Evolutionary conservation across 108 stramenopile species (phyloP), one percentile per base, ranked within the genome.

Genomic region (Cafeteria roenbergensis): DNA sequence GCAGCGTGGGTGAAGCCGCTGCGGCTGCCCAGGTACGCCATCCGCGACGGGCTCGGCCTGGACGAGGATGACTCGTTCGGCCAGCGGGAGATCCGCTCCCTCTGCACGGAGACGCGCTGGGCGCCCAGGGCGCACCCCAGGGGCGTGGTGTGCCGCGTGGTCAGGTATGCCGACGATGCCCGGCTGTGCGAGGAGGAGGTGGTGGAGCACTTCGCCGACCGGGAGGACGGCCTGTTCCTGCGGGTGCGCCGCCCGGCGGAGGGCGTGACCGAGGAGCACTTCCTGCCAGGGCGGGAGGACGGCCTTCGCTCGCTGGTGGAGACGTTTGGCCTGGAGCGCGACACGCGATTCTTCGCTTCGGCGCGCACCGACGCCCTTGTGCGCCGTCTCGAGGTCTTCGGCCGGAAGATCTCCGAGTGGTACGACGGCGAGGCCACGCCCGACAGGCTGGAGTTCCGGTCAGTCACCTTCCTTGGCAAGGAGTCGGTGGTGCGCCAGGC

Each of bases 341-440:
- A 69, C 32, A 36, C 77, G 24, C 25, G 72, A 32, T 85, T 84
- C 64, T 81, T 81, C 66, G 48, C 55, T 28, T 70, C 73, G 27
- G 81, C 72, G 0, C 56, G 86, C 35, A 56, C 78, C 0, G 86
- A 87, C 62, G 84, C 86, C 0, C 59, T 84, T 9, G 35, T 57
- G 17, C 67, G 67, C 26, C 64, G 82, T 1, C 31, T 29, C 22
- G 83, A 84, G 59, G 57, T 70, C 34, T 70, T 81, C 29, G 78
- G 82, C 17, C 20, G 61, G 17, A 77, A 75, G 71, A 73, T 83
- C 30, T 52, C 67, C n/a, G 73, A 80, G 64, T 28, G 28, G 26
- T 79, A 75, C 67, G 72, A 75, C 36, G 63, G 69, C 64, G 20
- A 65, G 32, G 35, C 2, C 17, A 66, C 79, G 20, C 26, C 59